These are phyloP conservation scores for Fragosphaeria purpurea DNA, from an alignment of 2,329 filamentous ascomycete genomes.

Conservation along the genomic window DNA sequence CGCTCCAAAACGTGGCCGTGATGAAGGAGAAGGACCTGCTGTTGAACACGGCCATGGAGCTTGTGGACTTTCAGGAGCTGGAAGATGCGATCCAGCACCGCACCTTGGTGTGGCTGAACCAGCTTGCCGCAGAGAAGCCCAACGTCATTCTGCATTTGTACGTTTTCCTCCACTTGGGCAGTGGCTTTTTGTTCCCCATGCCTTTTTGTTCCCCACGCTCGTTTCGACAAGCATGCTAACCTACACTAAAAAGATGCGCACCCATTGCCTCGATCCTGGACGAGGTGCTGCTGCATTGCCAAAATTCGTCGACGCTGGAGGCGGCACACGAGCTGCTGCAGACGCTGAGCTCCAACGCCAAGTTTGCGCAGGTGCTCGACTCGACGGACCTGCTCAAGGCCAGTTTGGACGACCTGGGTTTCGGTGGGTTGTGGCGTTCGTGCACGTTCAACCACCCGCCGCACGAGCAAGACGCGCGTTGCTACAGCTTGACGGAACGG, in stretches of 20 bases:
- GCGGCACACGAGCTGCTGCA: constrained; percentile 51
- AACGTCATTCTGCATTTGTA: constrained; percentile 49
- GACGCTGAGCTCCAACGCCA: constrained; percentile 44
- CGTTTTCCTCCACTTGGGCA: constrained; percentile 20
- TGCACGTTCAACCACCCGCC: constrained; percentile 37
- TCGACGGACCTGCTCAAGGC: constrained; percentile 39
- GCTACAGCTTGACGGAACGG: constrained; percentile 46
- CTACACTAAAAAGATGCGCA: constrained; percentile 32
- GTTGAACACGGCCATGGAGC: constrained; percentile 51
- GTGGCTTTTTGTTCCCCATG: neutral
- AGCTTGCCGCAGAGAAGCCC: constrained; percentile 44
- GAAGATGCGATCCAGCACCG: constrained; percentile 53
- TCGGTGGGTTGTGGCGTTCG: constrained; percentile 51
- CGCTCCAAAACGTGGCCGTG: constrained; percentile 31
- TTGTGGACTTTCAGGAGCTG: constrained; percentile 56
- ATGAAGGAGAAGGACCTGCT: constrained; percentile 53
- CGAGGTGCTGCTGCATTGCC: constrained; percentile 52
- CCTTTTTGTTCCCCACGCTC: neutral
- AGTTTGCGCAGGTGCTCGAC: constrained; percentile 38
- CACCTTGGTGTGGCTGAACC: constrained; percentile 49
- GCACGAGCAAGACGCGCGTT: constrained; percentile 40
- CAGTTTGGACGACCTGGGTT: constrained; percentile 50
- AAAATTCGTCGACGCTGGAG: constrained; percentile 49
- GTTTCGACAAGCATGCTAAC: neutral
- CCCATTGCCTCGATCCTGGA: constrained; percentile 50